Conservation (phyloP, 2,329 filamentous ascomycete species). For the Didymella lethalis region DNA sequence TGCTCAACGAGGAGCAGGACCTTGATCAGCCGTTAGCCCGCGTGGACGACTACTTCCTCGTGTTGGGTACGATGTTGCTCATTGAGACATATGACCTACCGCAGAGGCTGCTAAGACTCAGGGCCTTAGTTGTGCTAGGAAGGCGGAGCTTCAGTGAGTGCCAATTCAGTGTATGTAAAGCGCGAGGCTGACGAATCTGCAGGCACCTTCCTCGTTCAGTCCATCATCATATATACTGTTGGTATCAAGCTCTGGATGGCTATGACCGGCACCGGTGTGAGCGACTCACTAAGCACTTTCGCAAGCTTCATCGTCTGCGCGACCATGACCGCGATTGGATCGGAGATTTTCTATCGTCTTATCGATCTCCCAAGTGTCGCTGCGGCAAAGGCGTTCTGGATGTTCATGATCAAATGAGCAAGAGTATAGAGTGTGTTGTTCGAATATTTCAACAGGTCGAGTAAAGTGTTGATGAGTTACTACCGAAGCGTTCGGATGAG, state of each 20-base stretch:
- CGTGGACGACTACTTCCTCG: constrained; percentile 55
- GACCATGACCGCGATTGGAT: constrained; percentile 26
- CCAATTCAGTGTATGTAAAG: neutral
- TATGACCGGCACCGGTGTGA: constrained; percentile 27
- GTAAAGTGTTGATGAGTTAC: too few species aligned
- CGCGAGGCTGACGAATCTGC: constrained; percentile 19
- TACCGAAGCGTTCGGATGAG: too few species aligned
- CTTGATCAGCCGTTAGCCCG: constrained; percentile 48
- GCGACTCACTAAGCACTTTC: constrained; percentile 26
- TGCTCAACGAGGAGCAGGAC: constrained; percentile 49
- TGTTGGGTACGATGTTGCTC: constrained; percentile 54
- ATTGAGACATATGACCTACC: constrained; percentile 52
- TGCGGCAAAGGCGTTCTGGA: constrained; percentile 34
- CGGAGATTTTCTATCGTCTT: constrained; percentile 43
- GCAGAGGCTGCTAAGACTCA: constrained; percentile 48
- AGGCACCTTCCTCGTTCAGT: constrained; percentile 55
- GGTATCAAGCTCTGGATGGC: constrained; percentile 57
- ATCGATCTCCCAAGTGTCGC: constrained; percentile 46
- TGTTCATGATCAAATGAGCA: constrained; percentile 32
- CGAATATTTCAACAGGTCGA: too few species aligned
- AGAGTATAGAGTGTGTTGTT: too few species aligned
- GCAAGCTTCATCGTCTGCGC: constrained; percentile 38
- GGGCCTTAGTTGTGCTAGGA: constrained; percentile 51
- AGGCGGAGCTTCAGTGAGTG: constrained; percentile 56
- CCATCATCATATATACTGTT: constrained; percentile 53